Conservation (phyloP, 441 rosid genomes). For the Erodium trifolium region DNA sequence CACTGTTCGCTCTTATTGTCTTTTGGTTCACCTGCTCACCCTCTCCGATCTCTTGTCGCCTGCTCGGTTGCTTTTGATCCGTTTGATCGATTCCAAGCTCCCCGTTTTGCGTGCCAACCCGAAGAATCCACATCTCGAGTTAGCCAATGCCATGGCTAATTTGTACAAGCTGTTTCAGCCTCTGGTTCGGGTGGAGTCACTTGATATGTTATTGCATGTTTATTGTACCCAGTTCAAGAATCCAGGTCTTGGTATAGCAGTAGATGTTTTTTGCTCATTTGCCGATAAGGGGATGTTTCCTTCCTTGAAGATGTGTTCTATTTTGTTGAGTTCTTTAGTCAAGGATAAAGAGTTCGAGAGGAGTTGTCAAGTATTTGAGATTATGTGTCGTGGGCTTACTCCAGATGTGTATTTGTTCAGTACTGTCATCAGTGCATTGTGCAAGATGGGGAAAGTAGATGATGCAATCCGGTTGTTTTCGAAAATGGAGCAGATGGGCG, state of each 20-base stretch:
- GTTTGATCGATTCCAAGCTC: slow-evolving; percentile 52
- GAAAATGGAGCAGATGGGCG: slow-evolving; percentile 39
- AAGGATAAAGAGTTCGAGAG: slow-evolving; percentile 45
- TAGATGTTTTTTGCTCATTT: slow-evolving; percentile 40
- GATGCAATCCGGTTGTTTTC: slow-evolving; percentile 34
- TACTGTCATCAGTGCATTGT: slow-evolving; percentile 41
- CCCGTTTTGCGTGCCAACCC: slow-evolving; percentile 25
- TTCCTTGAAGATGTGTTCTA: slow-evolving; percentile 48
- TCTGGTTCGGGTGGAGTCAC: slow-evolving; percentile 24
- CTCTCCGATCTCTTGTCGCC: slow-evolving; percentile 33
- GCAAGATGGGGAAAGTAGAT: slow-evolving; percentile 41
- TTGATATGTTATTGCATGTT: slow-evolving; percentile 54
- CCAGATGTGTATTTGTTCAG: slow-evolving; percentile 55
- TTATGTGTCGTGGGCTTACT: slow-evolving; percentile 33
- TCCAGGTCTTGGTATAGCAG: slow-evolving; percentile 38
- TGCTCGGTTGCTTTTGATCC: slow-evolving; percentile 49
- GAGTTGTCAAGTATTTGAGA: slow-evolving; percentile 43
- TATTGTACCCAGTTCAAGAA: slow-evolving; percentile 52
- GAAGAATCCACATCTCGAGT: slow-evolving; percentile 28
- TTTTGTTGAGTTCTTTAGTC: slow-evolving; percentile 53
- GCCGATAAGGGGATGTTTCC: slow-evolving; percentile 50
- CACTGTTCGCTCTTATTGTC: slow-evolving; percentile 56
- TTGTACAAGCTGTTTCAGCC: slow-evolving; percentile 28
- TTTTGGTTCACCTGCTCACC: slow-evolving; percentile 49
- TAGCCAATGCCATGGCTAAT: slow-evolving; percentile 42